Evolutionary conservation across 176 grass and related monocot genomes (phyloP).

Genomic region (Secale cereale): DNA sequence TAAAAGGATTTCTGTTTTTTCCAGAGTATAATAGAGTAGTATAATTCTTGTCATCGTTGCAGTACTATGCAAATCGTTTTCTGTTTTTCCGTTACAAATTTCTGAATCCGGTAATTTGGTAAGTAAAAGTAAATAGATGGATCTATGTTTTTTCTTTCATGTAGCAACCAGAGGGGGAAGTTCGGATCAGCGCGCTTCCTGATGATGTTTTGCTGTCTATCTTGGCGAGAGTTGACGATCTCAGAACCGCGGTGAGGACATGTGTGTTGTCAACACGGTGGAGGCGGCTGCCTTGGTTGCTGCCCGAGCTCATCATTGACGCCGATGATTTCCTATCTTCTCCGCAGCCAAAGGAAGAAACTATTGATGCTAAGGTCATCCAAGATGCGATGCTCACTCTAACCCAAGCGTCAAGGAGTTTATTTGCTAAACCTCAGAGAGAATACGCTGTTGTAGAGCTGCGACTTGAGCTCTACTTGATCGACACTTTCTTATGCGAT

Average conservation of each 20-base stretch:
- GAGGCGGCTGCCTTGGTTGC: neutral
- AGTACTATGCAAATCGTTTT: too few species aligned
- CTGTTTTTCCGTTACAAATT: too few species aligned
- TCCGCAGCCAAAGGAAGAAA: too few species aligned
- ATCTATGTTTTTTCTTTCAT: neutral
- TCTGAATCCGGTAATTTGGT: too few species aligned
- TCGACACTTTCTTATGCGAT: neutral
- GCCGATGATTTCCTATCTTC: neutral
- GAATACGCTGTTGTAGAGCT: neutral
- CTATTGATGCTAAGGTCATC: neutral
- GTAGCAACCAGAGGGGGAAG: neutral
- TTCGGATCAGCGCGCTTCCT: neutral
- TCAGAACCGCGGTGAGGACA: neutral
- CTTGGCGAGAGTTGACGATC: neutral
- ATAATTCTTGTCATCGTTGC: too few species aligned
- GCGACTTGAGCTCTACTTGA: neutral
- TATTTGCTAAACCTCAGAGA: neutral
- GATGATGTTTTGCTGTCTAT: neutral
- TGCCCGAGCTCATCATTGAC: neutral
- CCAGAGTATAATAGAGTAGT: too few species aligned
- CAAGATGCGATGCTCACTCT: neutral
- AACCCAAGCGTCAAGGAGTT: neutral
- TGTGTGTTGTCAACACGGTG: neutral
- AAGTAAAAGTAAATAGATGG: too few species aligned
- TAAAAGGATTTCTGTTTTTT: too few species aligned